A percentile compares a stretch with the other conserved stretches of the same genome.
Evolutionary conservation across 257 asterid species (phyloP).

Genomic region (Capsicum chinense): DNA sequence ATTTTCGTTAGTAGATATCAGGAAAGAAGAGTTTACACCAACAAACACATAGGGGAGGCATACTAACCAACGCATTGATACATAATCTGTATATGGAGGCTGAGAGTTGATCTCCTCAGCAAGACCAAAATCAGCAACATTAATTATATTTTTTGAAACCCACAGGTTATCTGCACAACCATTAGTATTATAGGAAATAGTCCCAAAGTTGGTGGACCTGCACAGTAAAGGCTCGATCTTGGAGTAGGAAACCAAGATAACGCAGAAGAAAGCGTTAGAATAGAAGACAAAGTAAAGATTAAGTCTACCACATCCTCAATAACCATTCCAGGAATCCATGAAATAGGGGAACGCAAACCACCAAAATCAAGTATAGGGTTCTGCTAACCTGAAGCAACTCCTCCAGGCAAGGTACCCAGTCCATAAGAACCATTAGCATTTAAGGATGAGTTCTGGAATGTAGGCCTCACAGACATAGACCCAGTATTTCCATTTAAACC

Average conservation of each 20-base stretch:
- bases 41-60: background rate
- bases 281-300: too few species aligned
- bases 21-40: background rate
- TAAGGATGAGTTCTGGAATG: conserved; percentile 47
- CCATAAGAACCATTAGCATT: conserved; percentile 55
- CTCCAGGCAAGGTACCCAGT: conserved; percentile 52
- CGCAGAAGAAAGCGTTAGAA: too few species aligned
- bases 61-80: conserved; percentile 96
- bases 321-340: conserved; percentile 44
- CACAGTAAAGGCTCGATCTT: too few species aligned
- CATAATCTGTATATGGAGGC: conserved; percentile 96
- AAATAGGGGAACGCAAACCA: conserved; percentile 58
- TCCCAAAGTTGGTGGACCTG: too few species aligned
- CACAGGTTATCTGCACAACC: conserved; percentile 76
- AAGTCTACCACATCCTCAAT: too few species aligned
- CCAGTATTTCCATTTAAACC: too few species aligned
- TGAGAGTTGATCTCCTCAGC: conserved; percentile 89
- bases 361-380: conserved; percentile 66
- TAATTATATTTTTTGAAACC: conserved; percentile 76
- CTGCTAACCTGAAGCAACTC: conserved; percentile 33
- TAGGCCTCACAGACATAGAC: too few species aligned
- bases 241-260: too few species aligned
- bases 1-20: background rate
- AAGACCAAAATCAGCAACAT: conserved; percentile 95
- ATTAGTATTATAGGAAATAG: background rate